Percentiles rank a stretch among this genome's conserved stretches.
phyloP scores from a whole-genome alignment of 2,329 filamentous ascomycete genomes.

The Ceratocystis cubensis region DNA sequence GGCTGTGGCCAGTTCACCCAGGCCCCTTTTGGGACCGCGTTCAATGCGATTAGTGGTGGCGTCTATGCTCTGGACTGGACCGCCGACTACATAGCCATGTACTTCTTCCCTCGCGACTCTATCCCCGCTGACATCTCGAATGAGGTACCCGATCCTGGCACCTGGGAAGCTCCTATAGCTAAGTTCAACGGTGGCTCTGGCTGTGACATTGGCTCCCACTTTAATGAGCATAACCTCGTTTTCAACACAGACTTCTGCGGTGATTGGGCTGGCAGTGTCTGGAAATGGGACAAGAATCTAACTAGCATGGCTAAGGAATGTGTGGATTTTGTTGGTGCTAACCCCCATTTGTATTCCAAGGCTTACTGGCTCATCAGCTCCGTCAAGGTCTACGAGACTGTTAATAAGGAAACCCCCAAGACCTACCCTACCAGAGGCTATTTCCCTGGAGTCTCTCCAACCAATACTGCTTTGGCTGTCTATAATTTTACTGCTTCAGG shows the following conservation, averaged over 20 bases:
- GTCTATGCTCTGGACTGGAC: slow-evolving; percentile 72
- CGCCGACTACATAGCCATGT: slow-evolving; percentile 56
- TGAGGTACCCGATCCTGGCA: slow-evolving; percentile 48
- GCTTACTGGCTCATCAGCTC: slow-evolving; percentile 69
- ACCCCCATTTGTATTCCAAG: slow-evolving; percentile 56
- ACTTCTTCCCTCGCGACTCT: slow-evolving; percentile 60
- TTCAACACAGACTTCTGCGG: slow-evolving; percentile 82
- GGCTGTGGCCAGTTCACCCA: slow-evolving; percentile 48
- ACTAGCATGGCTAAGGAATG: slow-evolving; percentile 51
- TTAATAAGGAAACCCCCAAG: too few relatives aligned
- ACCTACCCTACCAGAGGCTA: too few relatives aligned
- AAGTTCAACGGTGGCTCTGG: slow-evolving; percentile 51
- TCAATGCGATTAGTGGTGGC: slow-evolving; percentile 58
- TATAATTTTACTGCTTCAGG: slow-evolving; percentile 8
- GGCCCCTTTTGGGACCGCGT: slow-evolving; percentile 51
- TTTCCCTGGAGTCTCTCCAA: too few relatives aligned
- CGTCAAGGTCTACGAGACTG: slow-evolving; percentile 44
- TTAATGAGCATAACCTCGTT: slow-evolving; percentile 61
- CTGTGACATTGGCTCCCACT: slow-evolving; percentile 60
- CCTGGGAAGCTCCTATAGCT: slow-evolving; percentile 58
- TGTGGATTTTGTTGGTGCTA: slow-evolving; percentile 55
- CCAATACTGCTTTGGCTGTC: not conserved
- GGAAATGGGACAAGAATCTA: slow-evolving; percentile 46
- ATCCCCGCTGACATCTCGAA: slow-evolving; percentile 52
- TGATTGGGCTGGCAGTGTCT: slow-evolving; percentile 66